A percentile compares a stretch with the other conserved stretches of the same genome.
phyloP scores from a whole-genome alignment of 352 stramenopile species.

The Phytopythium kandeliae region DNA sequence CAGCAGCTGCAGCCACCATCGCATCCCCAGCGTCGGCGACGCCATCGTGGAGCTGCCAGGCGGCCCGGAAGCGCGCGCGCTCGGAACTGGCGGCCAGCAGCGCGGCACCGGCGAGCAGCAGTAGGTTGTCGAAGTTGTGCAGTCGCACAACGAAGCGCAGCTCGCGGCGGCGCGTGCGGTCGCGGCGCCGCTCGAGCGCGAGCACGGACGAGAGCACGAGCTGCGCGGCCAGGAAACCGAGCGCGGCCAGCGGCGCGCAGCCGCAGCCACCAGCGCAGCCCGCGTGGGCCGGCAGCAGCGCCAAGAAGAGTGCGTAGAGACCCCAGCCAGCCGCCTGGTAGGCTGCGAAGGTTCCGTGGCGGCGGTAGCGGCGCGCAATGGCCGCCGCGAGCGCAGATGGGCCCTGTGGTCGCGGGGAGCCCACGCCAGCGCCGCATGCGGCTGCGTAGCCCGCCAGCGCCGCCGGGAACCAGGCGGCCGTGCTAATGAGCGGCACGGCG shows the following conservation, averaged over 20 bases:
- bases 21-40: too few relatives aligned
- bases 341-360: conserved; percentile 57
- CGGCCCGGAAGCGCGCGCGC: conserved; percentile 24
- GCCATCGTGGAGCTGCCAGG: too few relatives aligned
- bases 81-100: conserved; percentile 58
- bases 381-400: too few relatives aligned
- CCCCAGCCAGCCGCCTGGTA: conserved; percentile 62
- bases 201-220: conserved; percentile 78
- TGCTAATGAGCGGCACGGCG: too few relatives aligned
- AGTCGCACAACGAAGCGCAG: conserved; percentile 62
- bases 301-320: conserved; percentile 51
- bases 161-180: conserved; percentile 24
- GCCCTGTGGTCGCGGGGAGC: too few relatives aligned
- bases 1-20: not conserved
- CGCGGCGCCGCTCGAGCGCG: conserved; percentile 41
- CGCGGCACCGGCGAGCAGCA: conserved; percentile 63
- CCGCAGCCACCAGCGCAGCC: conserved; percentile 16
- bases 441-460: too few relatives aligned
- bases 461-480: too few relatives aligned
- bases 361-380: conserved; percentile 22
- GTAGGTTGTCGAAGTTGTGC: conserved; percentile 87
- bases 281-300: conserved; percentile 33
- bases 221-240: conserved; percentile 65
- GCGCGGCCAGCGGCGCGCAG: conserved; percentile 47
- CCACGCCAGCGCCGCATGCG: too few relatives aligned